These are phyloP conservation scores for Gynandropsis gynandra DNA, from an alignment of 345 rosid genomes.

Conservation along the genomic window DNA sequence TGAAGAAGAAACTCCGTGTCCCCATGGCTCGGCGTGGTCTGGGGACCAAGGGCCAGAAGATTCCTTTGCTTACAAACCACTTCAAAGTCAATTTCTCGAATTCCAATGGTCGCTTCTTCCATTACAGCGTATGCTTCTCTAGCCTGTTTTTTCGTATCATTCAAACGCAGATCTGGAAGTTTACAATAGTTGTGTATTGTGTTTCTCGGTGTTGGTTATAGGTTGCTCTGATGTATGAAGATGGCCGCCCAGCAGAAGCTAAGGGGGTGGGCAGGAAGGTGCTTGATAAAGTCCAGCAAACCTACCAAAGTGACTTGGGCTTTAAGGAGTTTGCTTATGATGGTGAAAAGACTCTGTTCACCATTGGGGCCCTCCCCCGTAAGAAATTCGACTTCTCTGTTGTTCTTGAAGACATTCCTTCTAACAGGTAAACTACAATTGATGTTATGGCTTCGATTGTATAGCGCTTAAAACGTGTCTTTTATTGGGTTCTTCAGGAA, in stretches of 20 bases:
- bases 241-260: constrained; percentile 73
- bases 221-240: constrained; percentile 68
- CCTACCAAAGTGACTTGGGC: constrained; percentile 45
- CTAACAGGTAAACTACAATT: constrained; percentile 43
- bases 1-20: constrained; percentile 37
- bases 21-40: constrained; percentile 64
- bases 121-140: constrained; percentile 52
- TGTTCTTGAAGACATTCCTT: constrained; percentile 56
- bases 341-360: constrained; percentile 79
- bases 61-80: constrained; percentile 57
- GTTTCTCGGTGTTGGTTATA: constrained; percentile 19
- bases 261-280: constrained; percentile 69
- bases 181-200: not conserved
- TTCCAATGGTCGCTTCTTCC: constrained; percentile 51
- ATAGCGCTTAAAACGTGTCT: constrained; percentile 4
- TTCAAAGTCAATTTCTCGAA: constrained; percentile 58
- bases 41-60: constrained; percentile 58
- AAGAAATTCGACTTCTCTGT: constrained; percentile 71
- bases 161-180: not conserved
- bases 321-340: constrained; percentile 83
- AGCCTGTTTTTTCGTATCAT: not conserved
- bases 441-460: not conserved
- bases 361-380: constrained; percentile 67
- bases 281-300: constrained; percentile 61
- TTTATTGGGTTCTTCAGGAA: constrained; percentile 28